Evolutionary conservation across 2,329 filamentous ascomycete species (phyloP).

Genomic region (Cladophialophora yegresii): DNA sequence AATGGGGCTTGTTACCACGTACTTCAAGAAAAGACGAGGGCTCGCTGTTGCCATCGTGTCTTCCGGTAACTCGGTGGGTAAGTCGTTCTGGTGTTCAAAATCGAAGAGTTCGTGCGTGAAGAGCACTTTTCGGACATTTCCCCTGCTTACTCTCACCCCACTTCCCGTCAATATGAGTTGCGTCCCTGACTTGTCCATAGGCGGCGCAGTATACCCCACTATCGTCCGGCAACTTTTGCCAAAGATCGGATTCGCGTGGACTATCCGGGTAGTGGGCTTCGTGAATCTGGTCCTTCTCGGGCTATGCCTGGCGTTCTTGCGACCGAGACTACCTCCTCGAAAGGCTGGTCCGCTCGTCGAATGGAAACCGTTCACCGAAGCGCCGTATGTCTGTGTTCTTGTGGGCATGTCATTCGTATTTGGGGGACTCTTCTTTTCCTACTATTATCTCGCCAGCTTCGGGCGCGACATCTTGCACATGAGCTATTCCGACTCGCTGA

Average conservation of each 20-base stretch:
- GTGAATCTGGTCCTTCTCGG: constrained; percentile 56
- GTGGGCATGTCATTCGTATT: constrained; percentile 31
- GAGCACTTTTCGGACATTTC: neutral
- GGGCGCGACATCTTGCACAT: constrained; percentile 49
- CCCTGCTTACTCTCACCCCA: neutral
- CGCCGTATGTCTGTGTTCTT: constrained; percentile 48
- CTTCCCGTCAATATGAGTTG: neutral
- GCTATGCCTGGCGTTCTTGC: constrained; percentile 46
- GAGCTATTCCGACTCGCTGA: constrained; percentile 51
- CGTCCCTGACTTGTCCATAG: constrained; percentile 46
- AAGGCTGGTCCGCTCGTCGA: constrained; percentile 57
- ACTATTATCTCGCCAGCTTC: constrained; percentile 30
- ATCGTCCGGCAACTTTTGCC: constrained; percentile 60
- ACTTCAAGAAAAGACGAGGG: constrained; percentile 61
- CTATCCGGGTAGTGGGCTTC: constrained; percentile 63
- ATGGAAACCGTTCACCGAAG: constrained; percentile 54
- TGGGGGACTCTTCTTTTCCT: constrained; percentile 31
- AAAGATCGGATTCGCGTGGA: constrained; percentile 65
- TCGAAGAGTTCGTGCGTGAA: neutral
- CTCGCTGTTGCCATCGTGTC: constrained; percentile 63
- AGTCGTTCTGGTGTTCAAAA: neutral
- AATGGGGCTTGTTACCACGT: constrained; percentile 59
- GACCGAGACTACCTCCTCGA: constrained; percentile 53
- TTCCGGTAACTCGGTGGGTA: constrained; percentile 53
- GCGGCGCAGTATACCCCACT: constrained; percentile 65